phyloP scores from a whole-genome alignment of 805 yeast species.

The Zygosaccharomyces rouxii region DNA sequence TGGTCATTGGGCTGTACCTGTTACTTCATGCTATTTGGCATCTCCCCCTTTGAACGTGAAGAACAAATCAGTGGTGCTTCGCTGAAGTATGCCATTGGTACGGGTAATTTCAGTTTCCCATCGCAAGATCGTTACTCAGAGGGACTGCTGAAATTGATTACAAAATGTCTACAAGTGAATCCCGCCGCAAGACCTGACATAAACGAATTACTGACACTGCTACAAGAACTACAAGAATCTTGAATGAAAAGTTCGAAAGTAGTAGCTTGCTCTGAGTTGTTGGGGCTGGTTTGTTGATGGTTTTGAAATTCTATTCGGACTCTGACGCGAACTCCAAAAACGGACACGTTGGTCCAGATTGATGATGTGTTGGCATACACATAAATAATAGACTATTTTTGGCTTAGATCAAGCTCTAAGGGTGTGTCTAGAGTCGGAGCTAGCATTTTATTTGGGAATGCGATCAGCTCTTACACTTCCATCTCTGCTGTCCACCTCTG shows the following conservation, averaged over 20 bases:
- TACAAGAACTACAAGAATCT: constrained; percentile 40
- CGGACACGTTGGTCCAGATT: not conserved
- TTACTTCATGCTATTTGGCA: constrained; percentile 70
- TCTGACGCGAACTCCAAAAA: not conserved
- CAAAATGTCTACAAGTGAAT: constrained; percentile 57
- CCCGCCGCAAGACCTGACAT: constrained; percentile 59
- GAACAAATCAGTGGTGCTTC: constrained; percentile 81
- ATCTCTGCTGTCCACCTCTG: not conserved
- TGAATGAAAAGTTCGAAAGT: not conserved
- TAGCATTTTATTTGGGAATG: not conserved
- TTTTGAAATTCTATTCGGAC: not conserved
- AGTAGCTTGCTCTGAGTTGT: not conserved
- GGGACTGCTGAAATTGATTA: constrained; percentile 52
- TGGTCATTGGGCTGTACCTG: constrained; percentile 90
- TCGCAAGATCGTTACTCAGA: constrained; percentile 42
- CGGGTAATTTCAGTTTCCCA: constrained; percentile 52
- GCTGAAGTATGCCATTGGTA: constrained; percentile 66
- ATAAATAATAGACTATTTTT: not conserved
- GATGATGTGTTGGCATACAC: not conserved
- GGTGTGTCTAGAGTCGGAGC: not conserved
- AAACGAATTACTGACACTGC: constrained; percentile 51
- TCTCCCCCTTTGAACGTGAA: constrained; percentile 83
- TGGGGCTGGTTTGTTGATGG: not conserved
- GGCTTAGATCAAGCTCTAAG: not conserved
- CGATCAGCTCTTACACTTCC: not conserved